Percentiles rank a stretch among this genome's conserved stretches.
Evolutionary conservation across 2,329 filamentous ascomycete genomes (phyloP).

Genomic region (Xylariaceae sp.): DNA sequence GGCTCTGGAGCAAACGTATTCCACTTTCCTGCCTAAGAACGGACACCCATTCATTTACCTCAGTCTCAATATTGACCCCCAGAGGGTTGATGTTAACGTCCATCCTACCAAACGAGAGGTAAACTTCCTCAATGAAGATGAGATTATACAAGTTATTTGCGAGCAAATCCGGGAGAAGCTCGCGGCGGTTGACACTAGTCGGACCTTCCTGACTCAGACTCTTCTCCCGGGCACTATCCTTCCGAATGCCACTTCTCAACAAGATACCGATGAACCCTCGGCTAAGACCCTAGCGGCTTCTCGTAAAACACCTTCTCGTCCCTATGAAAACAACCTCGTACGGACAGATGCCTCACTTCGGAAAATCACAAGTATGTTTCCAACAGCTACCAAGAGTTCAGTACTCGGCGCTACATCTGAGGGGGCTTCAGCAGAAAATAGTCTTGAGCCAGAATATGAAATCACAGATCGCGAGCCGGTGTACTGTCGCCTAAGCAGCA

Average conservation of each 20-base stretch:
- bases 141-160: conserved; percentile 88
- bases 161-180: conserved; percentile 78
- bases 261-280: conserved; percentile 37
- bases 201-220: conserved; percentile 93
- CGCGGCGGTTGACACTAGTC: conserved; percentile 87
- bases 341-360: conserved; percentile 86
- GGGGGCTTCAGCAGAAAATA: conserved; percentile 22
- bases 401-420: conserved; percentile 38
- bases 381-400: conserved; percentile 54
- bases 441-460: conserved; percentile 64
- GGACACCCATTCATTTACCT: conserved; percentile 94
- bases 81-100: conserved; percentile 93
- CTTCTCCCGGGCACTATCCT: conserved; percentile 72
- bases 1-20: conserved; percentile 88
- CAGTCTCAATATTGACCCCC: conserved; percentile 89
- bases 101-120: conserved; percentile 97
- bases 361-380: conserved; percentile 97
- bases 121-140: conserved; percentile 96
- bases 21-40: conserved; percentile 86
- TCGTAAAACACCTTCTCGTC: conserved; percentile 56
- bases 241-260: conserved; percentile 35
- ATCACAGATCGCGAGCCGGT: conserved; percentile 71
- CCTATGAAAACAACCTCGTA: conserved; percentile 86
- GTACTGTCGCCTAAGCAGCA: conserved; percentile 76
- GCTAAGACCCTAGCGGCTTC: conserved; percentile 44